Percentiles rank a stretch among this genome's conserved stretches.
Conservation (phyloP, 257 asterid genomes). For the Ajuga chamaepitys region DNA sequence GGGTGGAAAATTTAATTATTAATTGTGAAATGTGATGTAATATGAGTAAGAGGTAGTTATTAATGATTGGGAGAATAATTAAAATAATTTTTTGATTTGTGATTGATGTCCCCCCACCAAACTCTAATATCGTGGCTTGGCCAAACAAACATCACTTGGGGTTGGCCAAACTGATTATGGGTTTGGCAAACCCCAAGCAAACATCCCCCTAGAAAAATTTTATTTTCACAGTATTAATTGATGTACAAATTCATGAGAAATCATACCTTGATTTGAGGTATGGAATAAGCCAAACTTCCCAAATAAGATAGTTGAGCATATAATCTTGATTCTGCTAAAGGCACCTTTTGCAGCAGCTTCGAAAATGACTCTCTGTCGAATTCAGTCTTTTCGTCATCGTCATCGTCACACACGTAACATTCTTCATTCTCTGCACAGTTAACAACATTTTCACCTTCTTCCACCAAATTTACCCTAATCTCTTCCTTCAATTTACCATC, state of each 20-base stretch:
- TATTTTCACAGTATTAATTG: too few species aligned
- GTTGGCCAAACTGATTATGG: too few species aligned
- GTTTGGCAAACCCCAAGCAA: too few species aligned
- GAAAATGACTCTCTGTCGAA: conserved; percentile 70
- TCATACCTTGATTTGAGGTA: conserved; percentile 76
- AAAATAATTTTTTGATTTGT: too few species aligned
- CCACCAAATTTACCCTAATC: conserved; percentile 6
- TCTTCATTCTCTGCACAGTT: conserved; percentile 26
- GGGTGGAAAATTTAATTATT: too few species aligned
- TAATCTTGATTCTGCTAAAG: conserved; percentile 70
- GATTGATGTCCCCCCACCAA: too few species aligned
- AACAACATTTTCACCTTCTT: neutral
- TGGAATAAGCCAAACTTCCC: conserved; percentile 79
- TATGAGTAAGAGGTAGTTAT: too few species aligned
- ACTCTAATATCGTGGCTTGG: too few species aligned
- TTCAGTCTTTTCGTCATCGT: conserved; percentile 29
- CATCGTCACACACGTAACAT: conserved; percentile 45
- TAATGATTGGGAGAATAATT: too few species aligned
- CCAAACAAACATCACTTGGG: too few species aligned
- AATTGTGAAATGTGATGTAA: too few species aligned
- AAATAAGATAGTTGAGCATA: conserved; percentile 70
- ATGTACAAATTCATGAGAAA: neutral
- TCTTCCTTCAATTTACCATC: conserved; percentile 14
- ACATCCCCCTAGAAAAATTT: too few species aligned
- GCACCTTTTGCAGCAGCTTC: conserved; percentile 68